Conservation (phyloP, 2,329 filamentous ascomycete species). For the Immersiporthe knoxdaviesiana region DNA sequence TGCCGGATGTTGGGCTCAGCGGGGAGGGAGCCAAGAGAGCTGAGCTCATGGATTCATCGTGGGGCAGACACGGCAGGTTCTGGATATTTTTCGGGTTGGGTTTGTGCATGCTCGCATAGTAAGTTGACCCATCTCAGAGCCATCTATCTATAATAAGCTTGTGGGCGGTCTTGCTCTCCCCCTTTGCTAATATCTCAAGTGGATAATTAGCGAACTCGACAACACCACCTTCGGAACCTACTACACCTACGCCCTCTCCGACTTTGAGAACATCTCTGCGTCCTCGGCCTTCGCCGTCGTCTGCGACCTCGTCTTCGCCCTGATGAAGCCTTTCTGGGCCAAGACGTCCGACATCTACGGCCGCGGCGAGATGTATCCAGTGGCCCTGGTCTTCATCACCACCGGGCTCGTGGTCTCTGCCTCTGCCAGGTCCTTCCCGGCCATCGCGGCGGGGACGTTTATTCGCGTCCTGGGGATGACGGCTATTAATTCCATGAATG, state of each 20-base stretch:
- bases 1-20: not conserved
- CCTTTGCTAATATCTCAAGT: too few species aligned
- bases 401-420: slow-evolving; percentile 63
- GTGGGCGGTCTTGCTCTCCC: too few species aligned
- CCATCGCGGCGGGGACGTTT: slow-evolving; percentile 57
- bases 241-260: slow-evolving; percentile 40
- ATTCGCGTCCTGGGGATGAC: slow-evolving; percentile 64
- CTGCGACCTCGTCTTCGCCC: slow-evolving; percentile 47
- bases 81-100: not conserved
- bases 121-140: not conserved
- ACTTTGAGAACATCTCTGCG: slow-evolving; percentile 38
- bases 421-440: slow-evolving; percentile 53
- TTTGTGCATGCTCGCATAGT: slow-evolving; percentile 7
- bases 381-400: slow-evolving; percentile 57
- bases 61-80: not conserved
- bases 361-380: slow-evolving; percentile 61
- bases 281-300: slow-evolving; percentile 38
- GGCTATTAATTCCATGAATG: slow-evolving; percentile 62
- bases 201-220: slow-evolving; percentile 35
- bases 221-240: slow-evolving; percentile 38
- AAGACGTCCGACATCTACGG: slow-evolving; percentile 66
- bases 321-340: slow-evolving; percentile 63
- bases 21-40: not conserved
- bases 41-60: not conserved
- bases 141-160: too few species aligned